These are phyloP conservation scores for Flammula alnicola DNA, from an alignment of 1,284 basidiomycete species.

Conservation along the genomic window DNA sequence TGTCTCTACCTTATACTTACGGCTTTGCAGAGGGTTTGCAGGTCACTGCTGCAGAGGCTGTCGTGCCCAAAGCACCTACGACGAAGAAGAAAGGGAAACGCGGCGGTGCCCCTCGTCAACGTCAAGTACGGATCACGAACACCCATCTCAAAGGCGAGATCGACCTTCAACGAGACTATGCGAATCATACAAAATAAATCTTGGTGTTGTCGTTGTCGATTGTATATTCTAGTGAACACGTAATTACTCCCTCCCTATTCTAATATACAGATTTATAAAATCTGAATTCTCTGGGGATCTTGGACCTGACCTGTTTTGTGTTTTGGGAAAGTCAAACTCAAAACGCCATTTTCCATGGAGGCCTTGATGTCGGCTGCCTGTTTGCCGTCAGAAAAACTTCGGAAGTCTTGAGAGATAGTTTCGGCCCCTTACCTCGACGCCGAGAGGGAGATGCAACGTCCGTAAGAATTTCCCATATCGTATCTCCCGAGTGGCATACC, in stretches of 20 bases:
- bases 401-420: background rate
- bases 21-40: conserved; percentile 69
- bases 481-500: conserved; percentile 41
- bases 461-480: conserved; percentile 41
- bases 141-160: conserved; percentile 84
- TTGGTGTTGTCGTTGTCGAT: background rate
- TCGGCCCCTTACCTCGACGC: conserved; percentile 35
- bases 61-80: conserved; percentile 55
- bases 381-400: conserved; percentile 1
- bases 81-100: conserved; percentile 84
- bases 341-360: conserved; percentile 22
- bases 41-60: conserved; percentile 63
- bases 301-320: background rate
- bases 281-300: background rate
- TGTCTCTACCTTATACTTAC: conserved; percentile 13
- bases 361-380: conserved; percentile 26
- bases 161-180: conserved; percentile 63
- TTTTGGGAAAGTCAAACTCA: conserved; percentile 24
- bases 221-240: conserved; percentile 1
- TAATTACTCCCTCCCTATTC: background rate
- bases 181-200: conserved; percentile 17
- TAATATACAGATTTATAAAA: conserved; percentile 1
- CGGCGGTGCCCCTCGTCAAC: conserved; percentile 70
- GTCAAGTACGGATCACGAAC: conserved; percentile 85
- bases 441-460: conserved; percentile 40